phyloP scores from a whole-genome alignment of 2,329 filamentous ascomycete genomes.

The Fusarium setosum region DNA sequence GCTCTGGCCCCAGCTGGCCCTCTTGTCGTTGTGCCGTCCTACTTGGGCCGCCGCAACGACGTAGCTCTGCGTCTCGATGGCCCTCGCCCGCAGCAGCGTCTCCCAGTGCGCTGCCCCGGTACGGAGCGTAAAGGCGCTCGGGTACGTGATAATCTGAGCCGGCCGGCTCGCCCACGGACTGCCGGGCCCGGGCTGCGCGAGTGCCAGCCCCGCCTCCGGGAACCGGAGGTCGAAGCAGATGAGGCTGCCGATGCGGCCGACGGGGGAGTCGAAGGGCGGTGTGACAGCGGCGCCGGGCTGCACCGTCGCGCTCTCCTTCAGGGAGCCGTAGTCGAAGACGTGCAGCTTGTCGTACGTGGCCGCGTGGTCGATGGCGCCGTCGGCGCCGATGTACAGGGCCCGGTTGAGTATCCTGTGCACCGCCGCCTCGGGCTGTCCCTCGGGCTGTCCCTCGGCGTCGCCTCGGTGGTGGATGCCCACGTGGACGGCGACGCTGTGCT shows the following conservation, averaged over 20 bases:
- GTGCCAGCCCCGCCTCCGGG: slow-evolving; percentile 76
- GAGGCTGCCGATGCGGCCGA: slow-evolving; percentile 81
- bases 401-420: slow-evolving; percentile 60
- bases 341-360: slow-evolving; percentile 86
- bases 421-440: slow-evolving; percentile 7
- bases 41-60: slow-evolving; percentile 86
- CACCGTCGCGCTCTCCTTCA: slow-evolving; percentile 68
- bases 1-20: slow-evolving; percentile 86
- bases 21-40: slow-evolving; percentile 78
- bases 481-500: slow-evolving; percentile 77
- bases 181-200: slow-evolving; percentile 59
- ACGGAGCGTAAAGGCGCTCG: slow-evolving; percentile 88
- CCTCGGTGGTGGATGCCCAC: slow-evolving; percentile 86
- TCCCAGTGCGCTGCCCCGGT: slow-evolving; percentile 92
- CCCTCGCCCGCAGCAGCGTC: slow-evolving; percentile 78
- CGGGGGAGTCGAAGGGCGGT: slow-evolving; percentile 75
- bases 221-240: slow-evolving; percentile 96
- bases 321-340: slow-evolving; percentile 78
- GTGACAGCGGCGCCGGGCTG: slow-evolving; percentile 74
- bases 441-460: slow-evolving; percentile 40
- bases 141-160: slow-evolving; percentile 85
- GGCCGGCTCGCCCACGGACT: slow-evolving; percentile 47
- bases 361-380: slow-evolving; percentile 55
- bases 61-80: slow-evolving; percentile 90
- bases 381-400: slow-evolving; percentile 61